Conservation (phyloP, 129 eudicot genomes). For the Deinandra increscens region DNA sequence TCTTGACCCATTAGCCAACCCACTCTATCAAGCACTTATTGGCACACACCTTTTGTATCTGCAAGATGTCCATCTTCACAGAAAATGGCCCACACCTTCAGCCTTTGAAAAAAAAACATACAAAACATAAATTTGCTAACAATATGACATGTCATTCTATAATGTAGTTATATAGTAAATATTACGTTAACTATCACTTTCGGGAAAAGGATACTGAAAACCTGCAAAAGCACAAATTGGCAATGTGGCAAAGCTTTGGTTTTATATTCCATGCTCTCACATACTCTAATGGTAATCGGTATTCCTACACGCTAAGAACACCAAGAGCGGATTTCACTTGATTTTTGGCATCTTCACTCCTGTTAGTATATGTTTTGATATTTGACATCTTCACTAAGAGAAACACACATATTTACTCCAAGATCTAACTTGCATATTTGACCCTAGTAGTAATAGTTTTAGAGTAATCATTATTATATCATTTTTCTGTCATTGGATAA, state of each 20-base stretch:
- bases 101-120: constrained; percentile 37
- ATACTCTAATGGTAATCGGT: constrained; percentile 61
- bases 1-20: background rate
- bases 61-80: too few relatives aligned
- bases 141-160: background rate
- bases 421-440: too few relatives aligned
- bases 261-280: constrained; percentile 92
- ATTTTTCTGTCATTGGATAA: too few relatives aligned
- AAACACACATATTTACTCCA: too few relatives aligned
- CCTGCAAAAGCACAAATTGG: constrained; percentile 74
- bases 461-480: too few relatives aligned
- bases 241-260: constrained; percentile 84
- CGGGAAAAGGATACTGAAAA: constrained; percentile 65
- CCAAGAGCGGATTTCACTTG: constrained; percentile 55
- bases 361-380: constrained; percentile 18
- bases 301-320: constrained; percentile 60
- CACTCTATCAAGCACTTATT: background rate
- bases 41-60: too few relatives aligned
- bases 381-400: too few relatives aligned
- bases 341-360: constrained; percentile 57
- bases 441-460: too few relatives aligned
- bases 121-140: background rate
- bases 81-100: constrained; percentile 43
- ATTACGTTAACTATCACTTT: constrained; percentile 75
- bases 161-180: background rate